Evolutionary conservation across 2,329 filamentous ascomycete species (phyloP), one percentile per base, ranked within the genome.

Genomic region (Nemania sp.): DNA sequence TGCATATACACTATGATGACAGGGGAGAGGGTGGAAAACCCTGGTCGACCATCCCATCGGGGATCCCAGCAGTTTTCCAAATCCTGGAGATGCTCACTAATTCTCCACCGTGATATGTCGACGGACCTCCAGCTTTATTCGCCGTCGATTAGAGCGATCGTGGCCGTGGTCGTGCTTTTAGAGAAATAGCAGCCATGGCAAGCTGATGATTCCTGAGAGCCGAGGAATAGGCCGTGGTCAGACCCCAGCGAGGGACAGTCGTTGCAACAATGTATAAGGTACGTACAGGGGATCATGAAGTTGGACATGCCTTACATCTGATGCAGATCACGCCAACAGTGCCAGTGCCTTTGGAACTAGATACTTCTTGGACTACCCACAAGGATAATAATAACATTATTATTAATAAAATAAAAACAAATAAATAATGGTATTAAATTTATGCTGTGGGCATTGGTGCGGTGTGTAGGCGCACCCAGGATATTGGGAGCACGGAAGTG

Each of bases 401-500:
- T n/a, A 40, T n/a, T n/a, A 40, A 15, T 40, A 40, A 17, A n/a
- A n/a, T 6, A 40, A 40, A 4, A 40, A n/a, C 6, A n/a, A 45
- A 45, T 45, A 20, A 20, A 25, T 43, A 13, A 17, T 53, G 65
- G 64, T 65, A 67, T 65, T 67, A 59, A 60, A 68, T 62, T 61
- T 64, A 64, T 55, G 56, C 62, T 62, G 57, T 56, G 59, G 58
- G 54, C 60, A 63, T 51, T 50, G 56, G 58, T 47, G 50, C 63
- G 63, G 45, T n/a, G 20, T 50, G 35, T 21, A 55, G 68, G 59
- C 65, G 65, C 60, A 71, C 69, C 71, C 71, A 68, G 71, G 68
- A 71, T 71, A 70, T 71, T 73, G 71, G 71, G 69, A 72, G 65
- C 64, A 71, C 69, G 61, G 68, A 60, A 62, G 66, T 69, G 67